Evolutionary conservation across 1,284 basidiomycete genomes (phyloP).

Genomic region (Puccinia hordei): DNA sequence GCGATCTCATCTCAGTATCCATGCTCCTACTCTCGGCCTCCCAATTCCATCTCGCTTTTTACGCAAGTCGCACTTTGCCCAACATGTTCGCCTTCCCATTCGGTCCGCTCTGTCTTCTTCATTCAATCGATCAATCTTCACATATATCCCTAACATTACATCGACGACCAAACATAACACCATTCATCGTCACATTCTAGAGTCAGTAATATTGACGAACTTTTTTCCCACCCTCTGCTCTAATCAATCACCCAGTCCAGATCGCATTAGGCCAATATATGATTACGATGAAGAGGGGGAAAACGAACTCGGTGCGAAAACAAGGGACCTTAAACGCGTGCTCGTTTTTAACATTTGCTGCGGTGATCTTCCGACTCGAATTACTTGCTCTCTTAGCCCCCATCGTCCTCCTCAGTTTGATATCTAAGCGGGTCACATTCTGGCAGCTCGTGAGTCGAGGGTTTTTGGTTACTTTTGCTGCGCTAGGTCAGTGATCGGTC

Average conservation of each 20-base stretch:
- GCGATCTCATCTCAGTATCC: slow-evolving; percentile 65
- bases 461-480: slow-evolving; percentile 64
- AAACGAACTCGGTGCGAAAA: slow-evolving; percentile 44
- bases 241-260: slow-evolving; percentile 62
- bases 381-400: slow-evolving; percentile 70
- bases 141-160: neutral
- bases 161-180: too few relatives aligned
- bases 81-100: slow-evolving; percentile 87
- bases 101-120: slow-evolving; percentile 63
- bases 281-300: slow-evolving; percentile 55
- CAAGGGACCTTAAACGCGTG: slow-evolving; percentile 50
- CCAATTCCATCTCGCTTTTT: slow-evolving; percentile 91
- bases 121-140: neutral
- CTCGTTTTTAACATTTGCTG: slow-evolving; percentile 68
- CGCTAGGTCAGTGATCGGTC: slow-evolving; percentile 63
- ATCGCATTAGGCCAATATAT: slow-evolving; percentile 61
- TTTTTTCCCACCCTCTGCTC: too few relatives aligned
- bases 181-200: too few relatives aligned
- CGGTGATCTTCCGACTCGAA: slow-evolving; percentile 80
- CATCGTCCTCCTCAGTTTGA: slow-evolving; percentile 67
- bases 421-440: slow-evolving; percentile 63
- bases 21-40: slow-evolving; percentile 72
- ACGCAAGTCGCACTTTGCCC: slow-evolving; percentile 86
- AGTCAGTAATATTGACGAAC: too few relatives aligned
- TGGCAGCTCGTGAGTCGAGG: slow-evolving; percentile 65